Conservation (phyloP, 345 rosid species). For the Gossypium arboreum region DNA sequence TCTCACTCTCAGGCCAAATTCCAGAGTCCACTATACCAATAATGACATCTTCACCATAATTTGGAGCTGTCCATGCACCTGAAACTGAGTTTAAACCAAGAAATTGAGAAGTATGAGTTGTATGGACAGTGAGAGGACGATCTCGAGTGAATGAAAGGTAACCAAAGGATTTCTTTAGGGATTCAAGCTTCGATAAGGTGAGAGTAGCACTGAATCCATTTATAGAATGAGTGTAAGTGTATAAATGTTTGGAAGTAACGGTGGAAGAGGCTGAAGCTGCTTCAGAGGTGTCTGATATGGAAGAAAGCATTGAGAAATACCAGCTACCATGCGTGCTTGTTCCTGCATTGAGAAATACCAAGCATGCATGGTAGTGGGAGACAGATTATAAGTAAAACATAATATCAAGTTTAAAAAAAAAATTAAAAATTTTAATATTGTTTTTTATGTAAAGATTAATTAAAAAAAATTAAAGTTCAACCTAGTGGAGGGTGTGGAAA, state of each 20-base stretch:
- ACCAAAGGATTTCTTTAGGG: background rate
- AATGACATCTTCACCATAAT: constrained; percentile 28
- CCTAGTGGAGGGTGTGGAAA: no score
- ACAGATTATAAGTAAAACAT: background rate
- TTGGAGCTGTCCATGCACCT: constrained; percentile 32
- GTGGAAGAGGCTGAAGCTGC: background rate
- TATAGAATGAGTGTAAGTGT: background rate
- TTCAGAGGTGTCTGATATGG: constrained; percentile 6
- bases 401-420: no score
- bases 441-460: no score
- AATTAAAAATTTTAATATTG: no score
- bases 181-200: background rate
- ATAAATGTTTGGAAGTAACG: constrained; percentile 16
- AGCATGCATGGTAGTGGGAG: background rate
- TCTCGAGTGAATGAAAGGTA: constrained; percentile 14
- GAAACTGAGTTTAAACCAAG: constrained; percentile 29
- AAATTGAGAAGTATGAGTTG: constrained; percentile 36
- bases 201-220: constrained; percentile 8
- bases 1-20: constrained; percentile 34
- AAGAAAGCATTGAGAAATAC: constrained; percentile 28
- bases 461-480: no score
- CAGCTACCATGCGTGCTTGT: no score
- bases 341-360: constrained; percentile 31
- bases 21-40: constrained; percentile 37
- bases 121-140: constrained; percentile 35